These are phyloP conservation scores for Monosporascus cannonballus DNA, from an alignment of 2,329 filamentous ascomycete genomes.

Conservation along the genomic window DNA sequence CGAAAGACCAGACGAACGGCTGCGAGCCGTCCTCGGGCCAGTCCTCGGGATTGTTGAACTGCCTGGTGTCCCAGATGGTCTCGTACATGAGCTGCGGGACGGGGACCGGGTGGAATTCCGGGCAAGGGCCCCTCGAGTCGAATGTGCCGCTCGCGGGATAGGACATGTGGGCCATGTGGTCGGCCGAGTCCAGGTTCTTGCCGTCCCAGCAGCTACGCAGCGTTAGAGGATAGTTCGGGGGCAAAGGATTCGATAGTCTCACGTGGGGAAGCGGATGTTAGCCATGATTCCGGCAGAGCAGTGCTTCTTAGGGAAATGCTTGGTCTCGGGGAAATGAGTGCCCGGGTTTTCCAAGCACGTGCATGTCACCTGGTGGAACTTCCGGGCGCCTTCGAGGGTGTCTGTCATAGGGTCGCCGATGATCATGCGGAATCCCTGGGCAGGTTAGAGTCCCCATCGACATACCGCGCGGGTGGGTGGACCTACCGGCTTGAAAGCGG, in stretches of 20 bases:
- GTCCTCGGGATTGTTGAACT: conserved; percentile 30
- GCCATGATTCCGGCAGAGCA: conserved; percentile 27
- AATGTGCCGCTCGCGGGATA: conserved; percentile 33
- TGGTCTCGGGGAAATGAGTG: conserved; percentile 27
- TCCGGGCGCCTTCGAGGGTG: conserved; percentile 22
- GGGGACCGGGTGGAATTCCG: conserved; percentile 30
- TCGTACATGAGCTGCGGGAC: conserved; percentile 35
- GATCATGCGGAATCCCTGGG: conserved; percentile 40
- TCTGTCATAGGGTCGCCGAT: conserved; percentile 32
- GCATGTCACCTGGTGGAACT: conserved; percentile 33
- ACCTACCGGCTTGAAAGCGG: conserved; percentile 34
- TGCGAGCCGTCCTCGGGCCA: conserved; percentile 32
- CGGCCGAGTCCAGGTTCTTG: conserved; percentile 34
- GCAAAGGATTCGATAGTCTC: neutral
- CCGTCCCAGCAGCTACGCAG: conserved; percentile 37
- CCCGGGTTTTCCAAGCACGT: conserved; percentile 30
- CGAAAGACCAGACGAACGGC: conserved; percentile 28
- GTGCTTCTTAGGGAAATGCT: conserved; percentile 26
- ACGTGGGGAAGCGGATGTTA: conserved; percentile 35
- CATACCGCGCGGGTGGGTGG: neutral
- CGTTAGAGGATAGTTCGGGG: conserved; percentile 28
- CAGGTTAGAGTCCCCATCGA: neutral
- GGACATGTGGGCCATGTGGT: conserved; percentile 36
- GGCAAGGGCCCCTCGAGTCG: conserved; percentile 28
- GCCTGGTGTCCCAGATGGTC: conserved; percentile 31